Conservation (phyloP, 768 basidiomycete genomes). For the Rickenella mellea region DNA sequence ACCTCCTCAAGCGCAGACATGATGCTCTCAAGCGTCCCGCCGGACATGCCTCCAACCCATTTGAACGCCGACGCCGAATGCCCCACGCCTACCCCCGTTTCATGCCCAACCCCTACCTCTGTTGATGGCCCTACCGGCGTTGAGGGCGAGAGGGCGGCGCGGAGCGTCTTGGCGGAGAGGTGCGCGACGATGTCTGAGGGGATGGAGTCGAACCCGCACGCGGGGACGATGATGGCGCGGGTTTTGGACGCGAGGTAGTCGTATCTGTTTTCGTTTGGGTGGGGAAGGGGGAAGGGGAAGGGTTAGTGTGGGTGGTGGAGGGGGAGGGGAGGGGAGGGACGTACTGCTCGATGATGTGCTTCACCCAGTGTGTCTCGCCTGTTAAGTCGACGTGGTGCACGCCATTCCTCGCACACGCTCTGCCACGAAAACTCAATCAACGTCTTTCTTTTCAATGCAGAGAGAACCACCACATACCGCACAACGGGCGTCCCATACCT, state of each 20-base stretch:
- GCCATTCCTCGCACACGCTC: conserved; percentile 64
- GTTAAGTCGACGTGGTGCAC: conserved; percentile 83
- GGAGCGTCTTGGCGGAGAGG: conserved; percentile 62
- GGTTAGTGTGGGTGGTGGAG: conserved; percentile 5
- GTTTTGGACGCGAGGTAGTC: conserved; percentile 65
- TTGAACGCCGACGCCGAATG: conserved; percentile 47
- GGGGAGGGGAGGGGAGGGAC: conserved; percentile 14
- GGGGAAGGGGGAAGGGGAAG: conserved; percentile 7
- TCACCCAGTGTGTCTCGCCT: conserved; percentile 62
- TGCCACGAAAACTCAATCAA: conserved; percentile 14
- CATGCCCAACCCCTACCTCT: conserved; percentile 7
- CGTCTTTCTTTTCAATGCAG: background rate
- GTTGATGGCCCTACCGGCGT: conserved; percentile 20
- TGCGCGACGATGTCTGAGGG: conserved; percentile 66
- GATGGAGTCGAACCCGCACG: conserved; percentile 70
- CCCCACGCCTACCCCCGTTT: conserved; percentile 22
- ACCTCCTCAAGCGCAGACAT: conserved; percentile 29
- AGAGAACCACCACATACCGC: conserved; percentile 26
- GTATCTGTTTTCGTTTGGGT: conserved; percentile 32
- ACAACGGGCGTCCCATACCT: conserved; percentile 67
- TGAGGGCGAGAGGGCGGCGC: conserved; percentile 22
- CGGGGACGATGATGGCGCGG: conserved; percentile 68
- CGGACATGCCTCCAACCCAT: conserved; percentile 43
- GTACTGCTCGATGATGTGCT: conserved; percentile 49
- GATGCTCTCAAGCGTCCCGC: conserved; percentile 46